Evolutionary conservation across 1,284 basidiomycete genomes (phyloP).

Genomic region (Coniophora puteana): DNA sequence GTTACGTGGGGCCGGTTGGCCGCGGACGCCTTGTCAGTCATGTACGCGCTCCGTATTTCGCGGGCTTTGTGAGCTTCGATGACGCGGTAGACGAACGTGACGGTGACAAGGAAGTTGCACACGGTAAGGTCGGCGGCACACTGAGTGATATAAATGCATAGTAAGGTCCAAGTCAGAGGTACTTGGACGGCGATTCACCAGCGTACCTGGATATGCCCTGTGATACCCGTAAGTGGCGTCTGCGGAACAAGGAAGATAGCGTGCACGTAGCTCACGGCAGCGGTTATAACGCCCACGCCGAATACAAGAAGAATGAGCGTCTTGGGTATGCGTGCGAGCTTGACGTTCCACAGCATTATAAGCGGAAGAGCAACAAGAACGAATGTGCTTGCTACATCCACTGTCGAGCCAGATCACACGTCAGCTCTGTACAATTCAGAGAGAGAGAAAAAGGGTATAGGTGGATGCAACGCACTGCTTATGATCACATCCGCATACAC

Average conservation of each 20-base stretch:
- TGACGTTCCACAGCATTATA: constrained; percentile 23
- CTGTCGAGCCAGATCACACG: constrained; percentile 12
- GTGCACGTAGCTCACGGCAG: constrained; percentile 21
- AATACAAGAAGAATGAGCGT: constrained; percentile 26
- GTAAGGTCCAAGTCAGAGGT: too few relatives aligned
- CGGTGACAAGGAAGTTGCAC: constrained; percentile 27
- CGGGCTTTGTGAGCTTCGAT: too few relatives aligned
- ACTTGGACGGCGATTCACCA: constrained; percentile 1
- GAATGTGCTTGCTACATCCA: constrained; percentile 21
- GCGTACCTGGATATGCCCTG: constrained; percentile 20
- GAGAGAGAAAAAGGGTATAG: neutral
- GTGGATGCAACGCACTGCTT: constrained; percentile 14
- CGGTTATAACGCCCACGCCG: constrained; percentile 25
- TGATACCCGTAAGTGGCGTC: constrained; percentile 7
- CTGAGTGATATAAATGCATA: constrained; percentile 10
- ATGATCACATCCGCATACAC: constrained; percentile 20
- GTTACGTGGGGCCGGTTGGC: too few relatives aligned
- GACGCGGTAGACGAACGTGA: constrained; percentile 22
- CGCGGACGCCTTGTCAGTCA: too few relatives aligned
- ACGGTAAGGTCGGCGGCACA: constrained; percentile 22
- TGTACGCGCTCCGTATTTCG: too few relatives aligned
- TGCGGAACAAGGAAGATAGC: constrained; percentile 17
- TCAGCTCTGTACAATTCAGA: too few relatives aligned
- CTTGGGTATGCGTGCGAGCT: constrained; percentile 19
- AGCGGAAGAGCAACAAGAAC: constrained; percentile 23